A percentile compares a stretch with the other conserved stretches of the same genome.
Conservation (phyloP, 2,329 filamentous ascomycete genomes). For the Sporothrix phasma region DNA sequence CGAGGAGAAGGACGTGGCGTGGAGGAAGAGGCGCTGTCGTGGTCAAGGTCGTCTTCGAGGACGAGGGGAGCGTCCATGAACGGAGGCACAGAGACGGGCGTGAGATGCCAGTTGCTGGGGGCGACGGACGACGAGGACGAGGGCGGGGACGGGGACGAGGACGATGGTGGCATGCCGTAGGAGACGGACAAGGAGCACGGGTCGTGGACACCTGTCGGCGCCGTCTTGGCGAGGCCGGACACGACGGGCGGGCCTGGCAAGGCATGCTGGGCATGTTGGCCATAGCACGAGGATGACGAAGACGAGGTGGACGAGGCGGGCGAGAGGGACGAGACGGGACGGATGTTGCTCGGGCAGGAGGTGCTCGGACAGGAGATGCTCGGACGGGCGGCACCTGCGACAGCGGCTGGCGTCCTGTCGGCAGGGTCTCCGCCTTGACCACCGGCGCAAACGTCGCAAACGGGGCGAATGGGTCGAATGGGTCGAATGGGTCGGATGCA, state of each 20-base stretch:
- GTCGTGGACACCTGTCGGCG: background rate
- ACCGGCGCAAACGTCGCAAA: background rate
- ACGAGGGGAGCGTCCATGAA: background rate
- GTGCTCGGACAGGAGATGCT: too few relatives aligned
- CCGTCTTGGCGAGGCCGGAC: background rate
- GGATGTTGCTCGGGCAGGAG: background rate
- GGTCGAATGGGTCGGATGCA: background rate
- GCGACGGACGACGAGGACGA: background rate
- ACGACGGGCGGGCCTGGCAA: background rate
- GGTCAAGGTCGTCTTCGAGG: background rate
- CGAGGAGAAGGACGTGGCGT: too few relatives aligned
- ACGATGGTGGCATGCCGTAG: background rate
- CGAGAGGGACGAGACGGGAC: background rate
- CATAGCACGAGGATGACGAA: background rate
- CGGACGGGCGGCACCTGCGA: background rate
- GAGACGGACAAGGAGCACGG: background rate
- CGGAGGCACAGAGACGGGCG: background rate
- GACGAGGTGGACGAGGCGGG: background rate
- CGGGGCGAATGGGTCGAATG: too few relatives aligned
- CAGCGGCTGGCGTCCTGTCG: background rate
- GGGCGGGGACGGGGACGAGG: background rate
- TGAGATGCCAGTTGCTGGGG: background rate
- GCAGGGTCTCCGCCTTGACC: background rate
- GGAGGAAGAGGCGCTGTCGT: background rate
- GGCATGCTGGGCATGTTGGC: background rate